Evolutionary conservation across 2,329 filamentous ascomycete genomes (phyloP).

Genomic region (Dendrostoma leiphaemia): DNA sequence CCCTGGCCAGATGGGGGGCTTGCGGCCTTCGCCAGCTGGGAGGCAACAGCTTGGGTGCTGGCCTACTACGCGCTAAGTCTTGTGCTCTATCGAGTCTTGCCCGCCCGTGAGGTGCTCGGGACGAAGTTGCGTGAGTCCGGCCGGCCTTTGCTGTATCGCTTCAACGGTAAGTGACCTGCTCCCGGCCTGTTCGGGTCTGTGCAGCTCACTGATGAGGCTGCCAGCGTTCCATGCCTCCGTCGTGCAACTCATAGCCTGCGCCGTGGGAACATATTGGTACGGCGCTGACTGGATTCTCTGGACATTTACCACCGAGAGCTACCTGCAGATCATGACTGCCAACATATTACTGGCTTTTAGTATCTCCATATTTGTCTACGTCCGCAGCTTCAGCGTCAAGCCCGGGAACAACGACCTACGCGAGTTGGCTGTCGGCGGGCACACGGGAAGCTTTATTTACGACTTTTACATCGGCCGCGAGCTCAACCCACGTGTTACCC

Average conservation of each 20-base stretch:
- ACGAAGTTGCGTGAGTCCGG: conserved; percentile 61
- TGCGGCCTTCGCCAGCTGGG: conserved; percentile 62
- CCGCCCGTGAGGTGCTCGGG: conserved; percentile 68
- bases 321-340: conserved; percentile 74
- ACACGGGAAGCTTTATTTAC: conserved; percentile 78
- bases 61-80: conserved; percentile 74
- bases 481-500: conserved; percentile 74
- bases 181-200: too few relatives aligned
- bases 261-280: conserved; percentile 67
- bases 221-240: conserved; percentile 70
- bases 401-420: conserved; percentile 65
- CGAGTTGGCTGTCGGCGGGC: conserved; percentile 74
- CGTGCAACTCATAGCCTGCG: conserved; percentile 63
- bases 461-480: conserved; percentile 93
- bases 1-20: conserved; percentile 63
- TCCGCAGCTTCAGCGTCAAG: conserved; percentile 75
- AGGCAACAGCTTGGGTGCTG: conserved; percentile 63
- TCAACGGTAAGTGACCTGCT: conserved; percentile 54
- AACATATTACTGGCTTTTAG: conserved; percentile 72
- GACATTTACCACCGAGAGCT: conserved; percentile 87
- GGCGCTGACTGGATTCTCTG: conserved; percentile 79
- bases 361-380: conserved; percentile 72
- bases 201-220: background rate
- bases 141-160: conserved; percentile 72
- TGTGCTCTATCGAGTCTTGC: conserved; percentile 71